phyloP scores from a whole-genome alignment of 495 filamentous ascomycete genomes.

The Melanomma pulvis-pyrius region DNA sequence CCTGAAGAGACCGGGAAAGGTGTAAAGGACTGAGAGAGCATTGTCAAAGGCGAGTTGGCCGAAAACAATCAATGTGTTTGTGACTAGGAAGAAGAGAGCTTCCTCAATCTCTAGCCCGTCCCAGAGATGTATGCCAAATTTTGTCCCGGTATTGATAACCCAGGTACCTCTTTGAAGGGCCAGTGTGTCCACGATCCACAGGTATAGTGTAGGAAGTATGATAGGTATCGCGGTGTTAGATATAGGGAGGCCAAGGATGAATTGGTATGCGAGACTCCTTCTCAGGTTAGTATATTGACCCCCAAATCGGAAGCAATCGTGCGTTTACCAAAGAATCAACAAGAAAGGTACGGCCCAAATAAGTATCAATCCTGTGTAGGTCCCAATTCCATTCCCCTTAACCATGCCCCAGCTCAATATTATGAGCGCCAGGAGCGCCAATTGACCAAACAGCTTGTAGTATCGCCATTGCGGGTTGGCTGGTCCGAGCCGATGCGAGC shows the following conservation, averaged over 20 bases:
- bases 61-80: conserved; percentile 65
- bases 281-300: background rate
- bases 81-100: conserved; percentile 67
- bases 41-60: conserved; percentile 68
- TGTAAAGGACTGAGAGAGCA: conserved; percentile 58
- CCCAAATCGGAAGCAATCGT: background rate
- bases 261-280: conserved; percentile 59
- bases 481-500: conserved; percentile 14
- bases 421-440: conserved; percentile 47
- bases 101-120: conserved; percentile 68
- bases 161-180: conserved; percentile 65
- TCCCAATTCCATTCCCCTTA: conserved; percentile 49
- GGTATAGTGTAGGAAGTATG: conserved; percentile 62
- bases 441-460: conserved; percentile 48
- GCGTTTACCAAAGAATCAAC: conserved; percentile 59
- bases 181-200: conserved; percentile 68
- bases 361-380: conserved; percentile 68
- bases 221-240: conserved; percentile 59
- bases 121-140: conserved; percentile 61
- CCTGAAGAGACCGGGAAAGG: conserved; percentile 57
- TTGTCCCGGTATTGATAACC: conserved; percentile 65
- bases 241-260: conserved; percentile 58
- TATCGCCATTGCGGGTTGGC: conserved; percentile 37
- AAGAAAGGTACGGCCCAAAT: conserved; percentile 67
- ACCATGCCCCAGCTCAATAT: conserved; percentile 49